Conservation (phyloP, 345 rosid species). For the Rubroshorea leprosula region DNA sequence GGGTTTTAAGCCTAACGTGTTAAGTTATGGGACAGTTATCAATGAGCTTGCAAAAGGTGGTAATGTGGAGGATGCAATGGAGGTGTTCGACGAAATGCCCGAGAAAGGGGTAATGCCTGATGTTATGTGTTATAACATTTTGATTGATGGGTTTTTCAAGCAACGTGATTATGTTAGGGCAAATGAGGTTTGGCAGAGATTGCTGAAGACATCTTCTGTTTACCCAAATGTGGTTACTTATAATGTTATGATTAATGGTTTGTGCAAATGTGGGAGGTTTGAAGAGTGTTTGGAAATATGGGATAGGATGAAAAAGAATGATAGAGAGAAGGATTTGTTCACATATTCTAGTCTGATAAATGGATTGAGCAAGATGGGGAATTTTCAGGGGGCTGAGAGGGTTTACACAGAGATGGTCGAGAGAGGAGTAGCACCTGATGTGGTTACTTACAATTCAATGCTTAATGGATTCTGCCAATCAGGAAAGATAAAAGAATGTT, state of each 20-base stretch:
- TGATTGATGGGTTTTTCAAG: conserved; percentile 70
- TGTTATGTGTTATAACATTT: conserved; percentile 64
- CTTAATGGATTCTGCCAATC: conserved; percentile 63
- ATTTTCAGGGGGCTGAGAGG: conserved; percentile 57
- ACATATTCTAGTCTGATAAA: conserved; percentile 66
- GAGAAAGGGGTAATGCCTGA: conserved; percentile 45
- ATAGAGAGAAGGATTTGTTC: conserved; percentile 53
- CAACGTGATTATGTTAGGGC: conserved; percentile 44
- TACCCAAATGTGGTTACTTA: conserved; percentile 77
- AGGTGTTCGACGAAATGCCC: conserved; percentile 83
- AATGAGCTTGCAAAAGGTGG: conserved; percentile 46
- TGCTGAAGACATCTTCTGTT: conserved; percentile 40
- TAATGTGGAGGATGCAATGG: conserved; percentile 41
- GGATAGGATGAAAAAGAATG: conserved; percentile 73
- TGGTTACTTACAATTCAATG: conserved; percentile 71
- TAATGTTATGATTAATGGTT: conserved; percentile 77
- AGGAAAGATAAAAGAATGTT: conserved; percentile 55
- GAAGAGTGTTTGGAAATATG: conserved; percentile 66
- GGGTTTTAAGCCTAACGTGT: conserved; percentile 50
- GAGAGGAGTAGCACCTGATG: conserved; percentile 46
- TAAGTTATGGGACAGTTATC: conserved; percentile 58
- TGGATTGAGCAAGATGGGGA: conserved; percentile 58
- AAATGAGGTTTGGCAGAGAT: conserved; percentile 53
- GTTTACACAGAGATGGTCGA: conserved; percentile 61
- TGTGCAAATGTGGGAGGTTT: conserved; percentile 63